Base-by-base conservation (phyloP, 2,329 filamentous ascomycete genomes). In the Arthroderma sp. region DNA sequence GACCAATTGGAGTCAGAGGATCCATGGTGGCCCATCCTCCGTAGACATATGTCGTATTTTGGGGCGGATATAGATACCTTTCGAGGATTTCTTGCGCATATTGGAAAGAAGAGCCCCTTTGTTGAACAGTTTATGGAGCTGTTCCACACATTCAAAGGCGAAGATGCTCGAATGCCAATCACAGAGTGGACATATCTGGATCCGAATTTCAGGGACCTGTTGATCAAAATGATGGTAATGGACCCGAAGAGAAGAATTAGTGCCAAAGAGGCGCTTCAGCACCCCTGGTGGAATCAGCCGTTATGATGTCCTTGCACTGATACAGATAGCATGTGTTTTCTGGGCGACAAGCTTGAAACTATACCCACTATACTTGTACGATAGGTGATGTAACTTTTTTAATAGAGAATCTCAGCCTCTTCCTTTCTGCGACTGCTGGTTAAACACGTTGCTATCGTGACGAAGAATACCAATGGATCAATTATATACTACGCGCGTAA, bases 41-140 rank as follows among this genome's bases (percentile, higher is more conserved):
- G 42, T 34, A 60, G 63, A 27, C 67, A 70, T 47, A 59, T 72
- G 30, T 72, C 68, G 4, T 67, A 67, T 49, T 72, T 72, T 54
- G n/a, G n/a, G n/a, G 62, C 60, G 29, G 62, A 70, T 47, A 56
- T 58, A 53, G 53, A 66, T 1, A 59, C 64, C 38, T 56, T 69
- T 32, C 55, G 61, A 41, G 60, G 61, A 28, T 56, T 70, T 32
- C 54, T 72, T 29, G 52, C 60, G 39, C 64, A 68, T 52, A 61
- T 70, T 31, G 65, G 64, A 32, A 38, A 49, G 43, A 55, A 61
- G 6, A 65, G 62, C 47, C 61, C 61, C 22, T 70, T 62, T 57
- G 54, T 53, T n/a, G 47, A 64, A 41, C 58, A 62, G 32, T 58
- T 70, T 29, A 56, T 58, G 29, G 55, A 57, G 40, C 57, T 70